Evolutionary conservation across 1,139 yeast species (phyloP).

Genomic region (Suhomyces coccinellae): DNA sequence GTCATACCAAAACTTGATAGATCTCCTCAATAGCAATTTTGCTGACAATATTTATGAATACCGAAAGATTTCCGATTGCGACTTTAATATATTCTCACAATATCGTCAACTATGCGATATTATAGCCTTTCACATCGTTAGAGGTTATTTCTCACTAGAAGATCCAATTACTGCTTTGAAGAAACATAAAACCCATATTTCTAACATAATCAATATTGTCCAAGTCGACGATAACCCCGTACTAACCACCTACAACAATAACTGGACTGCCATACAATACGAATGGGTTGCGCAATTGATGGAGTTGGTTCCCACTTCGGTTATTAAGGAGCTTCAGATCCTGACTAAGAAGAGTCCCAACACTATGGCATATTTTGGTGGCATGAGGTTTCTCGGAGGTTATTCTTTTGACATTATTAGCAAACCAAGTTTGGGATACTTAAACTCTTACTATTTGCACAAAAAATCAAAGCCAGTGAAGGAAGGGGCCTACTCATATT

Average conservation of each 20-base stretch:
- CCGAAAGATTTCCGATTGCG: conserved; percentile 28
- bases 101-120: conserved; percentile 55
- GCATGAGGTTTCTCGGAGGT: conserved; percentile 30
- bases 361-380: conserved; percentile 30
- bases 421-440: conserved; percentile 30
- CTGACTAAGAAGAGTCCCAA: conserved; percentile 11
- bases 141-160: conserved; percentile 61
- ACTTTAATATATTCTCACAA: conserved; percentile 29
- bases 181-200: conserved; percentile 65
- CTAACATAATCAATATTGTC: conserved; percentile 32
- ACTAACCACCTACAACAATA: conserved; percentile 12
- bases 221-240: conserved; percentile 3
- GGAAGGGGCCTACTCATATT: conserved; percentile 8
- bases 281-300: conserved; percentile 62
- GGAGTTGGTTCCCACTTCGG: conserved; percentile 41
- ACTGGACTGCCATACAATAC: conserved; percentile 48
- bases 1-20: conserved; percentile 36
- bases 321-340: conserved; percentile 19
- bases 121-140: conserved; percentile 61
- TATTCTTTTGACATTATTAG: conserved; percentile 28
- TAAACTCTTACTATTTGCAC: conserved; percentile 25
- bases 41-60: conserved; percentile 17
- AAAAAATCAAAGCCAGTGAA: conserved; percentile 3
- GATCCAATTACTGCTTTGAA: conserved; percentile 59
- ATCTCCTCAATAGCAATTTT: conserved; percentile 24